phyloP scores from a whole-genome alignment of 306 rosid genomes.

The Casuarina glauca region DNA sequence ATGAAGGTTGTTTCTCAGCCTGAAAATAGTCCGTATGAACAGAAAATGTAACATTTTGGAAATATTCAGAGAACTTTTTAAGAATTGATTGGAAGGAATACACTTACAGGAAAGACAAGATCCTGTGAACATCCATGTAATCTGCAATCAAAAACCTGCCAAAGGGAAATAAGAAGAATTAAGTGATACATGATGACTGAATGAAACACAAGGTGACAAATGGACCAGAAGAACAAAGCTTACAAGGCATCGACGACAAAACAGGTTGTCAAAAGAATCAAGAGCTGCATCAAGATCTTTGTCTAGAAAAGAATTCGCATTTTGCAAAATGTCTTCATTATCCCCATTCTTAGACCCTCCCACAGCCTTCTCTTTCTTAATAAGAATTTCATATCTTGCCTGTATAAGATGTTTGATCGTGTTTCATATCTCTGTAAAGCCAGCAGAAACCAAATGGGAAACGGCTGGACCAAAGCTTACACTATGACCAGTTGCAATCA shows the following conservation, averaged over 20 bases:
- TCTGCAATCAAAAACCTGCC: conserved; percentile 92
- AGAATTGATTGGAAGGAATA: conserved; percentile 12
- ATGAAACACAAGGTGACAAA: conserved; percentile 21
- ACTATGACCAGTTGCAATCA: conserved; percentile 65
- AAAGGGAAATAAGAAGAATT: conserved; percentile 24
- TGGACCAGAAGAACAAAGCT: conserved; percentile 27
- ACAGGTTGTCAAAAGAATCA: conserved; percentile 95
- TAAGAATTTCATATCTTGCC: conserved; percentile 82
- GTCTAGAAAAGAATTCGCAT: conserved; percentile 63
- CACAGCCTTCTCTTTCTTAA: conserved; percentile 50
- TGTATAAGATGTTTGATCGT: conserved; percentile 92
- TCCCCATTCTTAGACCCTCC: conserved; percentile 54
- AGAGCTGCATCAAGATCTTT: conserved; percentile 97
- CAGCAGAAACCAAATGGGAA: conserved; percentile 92
- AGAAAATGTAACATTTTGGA: conserved; percentile 14
- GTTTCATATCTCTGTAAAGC: conserved; percentile 97
- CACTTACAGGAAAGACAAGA: conserved; percentile 92
- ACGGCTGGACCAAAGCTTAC: conserved; percentile 82
- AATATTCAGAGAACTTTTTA: conserved; percentile 5
- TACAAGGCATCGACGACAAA: conserved; percentile 98
- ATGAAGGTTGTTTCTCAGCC: conserved; percentile 82
- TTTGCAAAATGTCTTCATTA: conserved; percentile 54
- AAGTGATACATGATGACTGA: not conserved
- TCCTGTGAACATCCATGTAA: conserved; percentile 99
- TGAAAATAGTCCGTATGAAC: conserved; percentile 42